A percentile compares a stretch with the other conserved stretches of the same genome.
Evolutionary conservation across 306 rosid genomes (phyloP).

Genomic region (Psophocarpus tetragonolobus): DNA sequence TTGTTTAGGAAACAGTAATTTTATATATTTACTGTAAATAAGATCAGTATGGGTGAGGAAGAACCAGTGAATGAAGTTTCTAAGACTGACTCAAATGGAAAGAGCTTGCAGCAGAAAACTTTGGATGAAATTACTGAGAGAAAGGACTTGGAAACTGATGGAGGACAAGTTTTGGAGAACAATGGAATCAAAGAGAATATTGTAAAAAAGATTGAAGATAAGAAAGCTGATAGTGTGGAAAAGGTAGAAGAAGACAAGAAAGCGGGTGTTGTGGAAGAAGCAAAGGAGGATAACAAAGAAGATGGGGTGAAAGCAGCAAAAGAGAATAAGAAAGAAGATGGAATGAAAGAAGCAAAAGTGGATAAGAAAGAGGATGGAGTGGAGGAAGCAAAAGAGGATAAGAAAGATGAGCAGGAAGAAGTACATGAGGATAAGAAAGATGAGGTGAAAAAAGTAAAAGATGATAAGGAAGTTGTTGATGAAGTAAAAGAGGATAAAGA

Average conservation of each 20-base stretch:
- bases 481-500: constrained; percentile 38
- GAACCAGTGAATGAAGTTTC: constrained; percentile 51
- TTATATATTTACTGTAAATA: constrained; percentile 32
- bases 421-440: background rate
- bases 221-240: constrained; percentile 45
- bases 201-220: constrained; percentile 36
- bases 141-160: constrained; percentile 41
- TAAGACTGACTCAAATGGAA: constrained; percentile 49
- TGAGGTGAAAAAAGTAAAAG: constrained; percentile 34
- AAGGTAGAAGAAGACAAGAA: constrained; percentile 25
- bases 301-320: constrained; percentile 29
- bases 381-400: constrained; percentile 39
- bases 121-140: constrained; percentile 36
- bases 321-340: constrained; percentile 29
- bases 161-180: constrained; percentile 39
- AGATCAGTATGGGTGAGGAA: constrained; percentile 66
- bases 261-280: constrained; percentile 26
- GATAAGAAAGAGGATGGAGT: constrained; percentile 37
- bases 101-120: constrained; percentile 40
- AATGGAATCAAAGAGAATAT: constrained; percentile 51
- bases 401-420: constrained; percentile 26
- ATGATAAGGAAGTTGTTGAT: constrained; percentile 29
- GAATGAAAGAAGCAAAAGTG: constrained; percentile 32
- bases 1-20: constrained; percentile 7
- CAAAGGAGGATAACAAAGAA: constrained; percentile 4